Evolutionary conservation across 768 basidiomycete genomes (phyloP).

Genomic region (Lentinula detonsa): DNA sequence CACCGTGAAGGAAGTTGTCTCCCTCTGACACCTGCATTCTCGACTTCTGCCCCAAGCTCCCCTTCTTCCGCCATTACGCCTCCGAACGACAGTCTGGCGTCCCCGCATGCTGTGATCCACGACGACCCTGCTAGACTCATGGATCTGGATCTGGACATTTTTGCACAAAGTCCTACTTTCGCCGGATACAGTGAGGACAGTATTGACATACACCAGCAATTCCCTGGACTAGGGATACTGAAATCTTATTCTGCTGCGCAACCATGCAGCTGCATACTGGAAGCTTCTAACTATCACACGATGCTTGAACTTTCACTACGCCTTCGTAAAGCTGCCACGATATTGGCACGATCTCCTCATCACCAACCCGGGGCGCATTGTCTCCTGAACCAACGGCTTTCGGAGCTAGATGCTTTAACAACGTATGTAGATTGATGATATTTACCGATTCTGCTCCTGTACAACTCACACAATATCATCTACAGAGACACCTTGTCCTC

Average conservation of each 20-base stretch:
- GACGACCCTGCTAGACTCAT: background rate
- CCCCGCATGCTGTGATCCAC: background rate
- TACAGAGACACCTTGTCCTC: conserved; percentile 30
- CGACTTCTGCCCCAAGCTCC: background rate
- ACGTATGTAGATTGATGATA: conserved; percentile 31
- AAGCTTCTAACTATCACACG: conserved; percentile 47
- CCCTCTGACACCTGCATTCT: background rate
- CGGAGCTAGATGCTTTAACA: conserved; percentile 44
- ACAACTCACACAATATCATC: conserved; percentile 8
- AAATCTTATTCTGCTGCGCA: conserved; percentile 12
- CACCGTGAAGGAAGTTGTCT: background rate
- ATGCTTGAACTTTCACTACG: conserved; percentile 61
- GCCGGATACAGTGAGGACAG: background rate
- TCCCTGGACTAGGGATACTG: background rate
- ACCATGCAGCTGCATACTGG: conserved; percentile 51
- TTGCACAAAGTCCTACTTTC: background rate
- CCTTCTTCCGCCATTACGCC: background rate
- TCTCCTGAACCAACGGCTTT: conserved; percentile 36
- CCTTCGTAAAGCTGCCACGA: conserved; percentile 51
- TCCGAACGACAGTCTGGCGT: background rate
- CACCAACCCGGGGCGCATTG: conserved; percentile 26
- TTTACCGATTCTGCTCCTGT: background rate
- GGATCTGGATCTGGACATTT: background rate
- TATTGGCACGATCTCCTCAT: conserved; percentile 41
- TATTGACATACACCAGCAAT: background rate